Evolutionary conservation across 2,329 filamentous ascomycete species (phyloP).

Genomic region (Venturia aucupariae): DNA sequence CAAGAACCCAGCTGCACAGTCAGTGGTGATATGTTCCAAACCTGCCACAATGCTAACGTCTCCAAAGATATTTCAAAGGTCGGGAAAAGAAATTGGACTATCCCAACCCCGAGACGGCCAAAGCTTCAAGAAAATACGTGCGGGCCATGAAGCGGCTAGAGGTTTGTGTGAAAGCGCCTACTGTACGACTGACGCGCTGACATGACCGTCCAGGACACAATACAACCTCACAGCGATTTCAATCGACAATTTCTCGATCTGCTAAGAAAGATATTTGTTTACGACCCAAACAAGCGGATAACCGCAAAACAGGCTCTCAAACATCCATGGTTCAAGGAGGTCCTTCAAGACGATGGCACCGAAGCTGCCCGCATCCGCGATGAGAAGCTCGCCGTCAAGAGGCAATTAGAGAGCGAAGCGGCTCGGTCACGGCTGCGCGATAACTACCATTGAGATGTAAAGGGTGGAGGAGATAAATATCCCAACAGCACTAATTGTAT

Average conservation of each 20-base stretch:
- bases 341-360: slow-evolving; percentile 55
- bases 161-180: slow-evolving; percentile 32
- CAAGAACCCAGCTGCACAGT: slow-evolving; percentile 48
- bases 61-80: slow-evolving; percentile 44
- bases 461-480: not conserved
- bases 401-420: slow-evolving; percentile 1
- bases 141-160: slow-evolving; percentile 57
- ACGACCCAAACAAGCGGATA: slow-evolving; percentile 56
- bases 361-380: slow-evolving; percentile 50
- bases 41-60: slow-evolving; percentile 25
- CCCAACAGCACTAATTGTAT: not conserved
- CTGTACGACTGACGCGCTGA: not conserved
- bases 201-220: slow-evolving; percentile 44
- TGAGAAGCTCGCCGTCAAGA: slow-evolving; percentile 11
- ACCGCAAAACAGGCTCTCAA: slow-evolving; percentile 56
- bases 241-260: slow-evolving; percentile 56
- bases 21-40: slow-evolving; percentile 23
- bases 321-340: slow-evolving; percentile 58
- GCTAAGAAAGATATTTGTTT: slow-evolving; percentile 54
- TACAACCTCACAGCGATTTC: slow-evolving; percentile 49
- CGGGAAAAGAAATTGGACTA: slow-evolving; percentile 48
- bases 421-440: not conserved
- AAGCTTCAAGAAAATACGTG: slow-evolving; percentile 56
- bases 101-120: slow-evolving; percentile 53
- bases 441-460: not conserved